Percentiles rank a stretch among this genome's conserved stretches.
phyloP scores from a whole-genome alignment of 2,329 filamentous ascomycete genomes.

The Helotiales sp. region DNA sequence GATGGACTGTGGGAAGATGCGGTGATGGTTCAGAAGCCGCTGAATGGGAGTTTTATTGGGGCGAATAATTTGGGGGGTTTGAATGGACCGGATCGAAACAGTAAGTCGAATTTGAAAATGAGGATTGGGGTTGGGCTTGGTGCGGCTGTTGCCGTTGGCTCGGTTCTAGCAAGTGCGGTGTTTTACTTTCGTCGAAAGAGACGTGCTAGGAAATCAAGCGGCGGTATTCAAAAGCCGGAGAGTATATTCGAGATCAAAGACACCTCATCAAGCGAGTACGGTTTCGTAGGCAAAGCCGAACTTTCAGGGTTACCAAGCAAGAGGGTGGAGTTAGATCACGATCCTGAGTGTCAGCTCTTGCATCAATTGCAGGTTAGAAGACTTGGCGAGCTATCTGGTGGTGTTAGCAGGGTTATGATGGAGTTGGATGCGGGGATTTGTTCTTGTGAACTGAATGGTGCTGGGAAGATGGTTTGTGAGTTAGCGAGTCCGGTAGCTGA shows the following conservation, averaged over 20 bases:
- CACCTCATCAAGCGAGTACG: neutral
- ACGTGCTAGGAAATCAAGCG: neutral
- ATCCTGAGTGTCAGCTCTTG: neutral
- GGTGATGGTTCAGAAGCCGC: neutral
- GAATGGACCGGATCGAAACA: neutral
- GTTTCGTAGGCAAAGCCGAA: neutral
- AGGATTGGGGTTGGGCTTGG: conserved; percentile 1
- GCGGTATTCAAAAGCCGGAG: neutral
- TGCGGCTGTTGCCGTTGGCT: neutral
- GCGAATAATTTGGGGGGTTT: neutral
- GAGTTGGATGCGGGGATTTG: neutral
- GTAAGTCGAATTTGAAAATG: neutral
- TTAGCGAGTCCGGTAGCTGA: conserved; percentile 1
- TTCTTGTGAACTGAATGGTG: neutral
- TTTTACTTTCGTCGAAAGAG: neutral
- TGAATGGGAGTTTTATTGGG: no score
- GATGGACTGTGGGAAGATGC: neutral
- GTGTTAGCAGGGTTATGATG: neutral
- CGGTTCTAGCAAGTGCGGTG: neutral
- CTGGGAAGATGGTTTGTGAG: neutral
- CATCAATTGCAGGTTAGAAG: conserved; percentile 1
- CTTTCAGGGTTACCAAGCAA: neutral
- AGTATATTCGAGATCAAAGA: neutral
- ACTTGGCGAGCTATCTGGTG: neutral
- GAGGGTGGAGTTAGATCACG: conserved; percentile 3